phyloP scores from a whole-genome alignment of 306 rosid species.

The Delonix regia region DNA sequence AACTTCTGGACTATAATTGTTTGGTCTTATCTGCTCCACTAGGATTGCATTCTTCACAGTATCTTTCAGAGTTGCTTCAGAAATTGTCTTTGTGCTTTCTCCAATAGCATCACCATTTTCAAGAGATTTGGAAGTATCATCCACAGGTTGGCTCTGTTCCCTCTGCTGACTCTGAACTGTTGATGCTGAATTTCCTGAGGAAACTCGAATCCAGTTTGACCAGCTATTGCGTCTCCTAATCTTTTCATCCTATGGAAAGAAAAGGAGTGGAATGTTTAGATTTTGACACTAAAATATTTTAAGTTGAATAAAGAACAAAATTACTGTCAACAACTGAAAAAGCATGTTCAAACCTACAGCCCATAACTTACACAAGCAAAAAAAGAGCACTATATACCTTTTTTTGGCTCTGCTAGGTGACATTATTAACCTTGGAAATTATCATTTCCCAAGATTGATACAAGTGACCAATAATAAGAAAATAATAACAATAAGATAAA shows the following conservation, averaged over 20 bases:
- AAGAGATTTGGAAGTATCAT: constrained; percentile 39
- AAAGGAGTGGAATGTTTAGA: neutral
- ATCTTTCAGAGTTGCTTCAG: constrained; percentile 43
- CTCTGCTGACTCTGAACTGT: constrained; percentile 43
- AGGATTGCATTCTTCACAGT: constrained; percentile 33
- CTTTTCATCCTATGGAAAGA: constrained; percentile 64
- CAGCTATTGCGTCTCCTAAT: constrained; percentile 73
- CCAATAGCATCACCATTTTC: constrained; percentile 40
- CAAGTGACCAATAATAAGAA: neutral
- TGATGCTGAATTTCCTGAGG: constrained; percentile 51
- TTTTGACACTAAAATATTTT: neutral
- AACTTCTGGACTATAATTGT: constrained; percentile 38
- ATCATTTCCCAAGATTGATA: constrained; percentile 15
- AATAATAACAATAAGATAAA: neutral
- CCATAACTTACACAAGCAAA: neutral
- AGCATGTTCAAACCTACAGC: constrained; percentile 3
- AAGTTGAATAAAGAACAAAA: constrained; percentile 24
- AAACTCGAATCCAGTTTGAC: constrained; percentile 74
- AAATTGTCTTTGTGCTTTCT: constrained; percentile 42
- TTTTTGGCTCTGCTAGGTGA: neutral
- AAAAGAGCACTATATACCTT: neutral
- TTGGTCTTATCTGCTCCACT: constrained; percentile 35
- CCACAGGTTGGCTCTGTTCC: constrained; percentile 43
- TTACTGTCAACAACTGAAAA: constrained; percentile 27
- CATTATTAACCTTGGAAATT: neutral